Evolutionary conservation across 2,329 filamentous ascomycete species (phyloP).

Genomic region (Sporothrix inflata): DNA sequence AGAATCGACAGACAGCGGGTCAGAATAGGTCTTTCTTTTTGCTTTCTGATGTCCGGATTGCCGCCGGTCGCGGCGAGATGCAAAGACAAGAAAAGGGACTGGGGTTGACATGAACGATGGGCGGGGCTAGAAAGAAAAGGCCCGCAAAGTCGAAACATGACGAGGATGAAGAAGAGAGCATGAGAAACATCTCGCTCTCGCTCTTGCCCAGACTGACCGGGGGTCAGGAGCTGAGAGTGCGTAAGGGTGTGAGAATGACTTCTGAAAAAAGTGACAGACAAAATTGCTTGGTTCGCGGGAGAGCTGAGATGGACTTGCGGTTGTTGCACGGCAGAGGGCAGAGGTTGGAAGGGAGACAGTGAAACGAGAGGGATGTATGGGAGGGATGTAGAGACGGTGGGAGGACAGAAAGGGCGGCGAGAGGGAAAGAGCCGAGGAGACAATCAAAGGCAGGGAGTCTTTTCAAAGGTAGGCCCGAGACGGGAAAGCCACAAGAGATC

Average conservation of each 20-base stretch:
- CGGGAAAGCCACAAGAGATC: neutral
- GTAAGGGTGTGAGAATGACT: neutral
- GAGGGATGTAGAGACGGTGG: neutral
- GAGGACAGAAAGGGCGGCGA: neutral
- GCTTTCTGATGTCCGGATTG: neutral
- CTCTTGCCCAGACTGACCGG: too few species aligned
- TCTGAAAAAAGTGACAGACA: neutral
- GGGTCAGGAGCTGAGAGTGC: neutral
- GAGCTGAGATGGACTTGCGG: slow-evolving; percentile 14
- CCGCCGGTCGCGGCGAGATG: slow-evolving; percentile 13
- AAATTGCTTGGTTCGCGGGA: slow-evolving; percentile 16
- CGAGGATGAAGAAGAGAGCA: neutral
- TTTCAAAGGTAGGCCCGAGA: neutral
- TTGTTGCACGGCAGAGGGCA: slow-evolving; percentile 10
- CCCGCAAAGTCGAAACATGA: neutral
- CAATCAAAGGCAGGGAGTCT: neutral
- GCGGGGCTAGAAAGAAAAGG: neutral
- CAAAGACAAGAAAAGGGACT: neutral
- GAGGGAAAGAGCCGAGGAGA: slow-evolving; percentile 15
- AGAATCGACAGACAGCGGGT: neutral
- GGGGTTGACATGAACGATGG: neutral
- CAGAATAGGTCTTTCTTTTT: neutral
- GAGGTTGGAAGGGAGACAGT: neutral
- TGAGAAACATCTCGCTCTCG: neutral
- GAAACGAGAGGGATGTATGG: neutral